Percentiles rank a stretch among this genome's conserved stretches.
Evolutionary conservation across 169 alveolate species (phyloP).

Genomic region (Plasmodium malariae): DNA sequence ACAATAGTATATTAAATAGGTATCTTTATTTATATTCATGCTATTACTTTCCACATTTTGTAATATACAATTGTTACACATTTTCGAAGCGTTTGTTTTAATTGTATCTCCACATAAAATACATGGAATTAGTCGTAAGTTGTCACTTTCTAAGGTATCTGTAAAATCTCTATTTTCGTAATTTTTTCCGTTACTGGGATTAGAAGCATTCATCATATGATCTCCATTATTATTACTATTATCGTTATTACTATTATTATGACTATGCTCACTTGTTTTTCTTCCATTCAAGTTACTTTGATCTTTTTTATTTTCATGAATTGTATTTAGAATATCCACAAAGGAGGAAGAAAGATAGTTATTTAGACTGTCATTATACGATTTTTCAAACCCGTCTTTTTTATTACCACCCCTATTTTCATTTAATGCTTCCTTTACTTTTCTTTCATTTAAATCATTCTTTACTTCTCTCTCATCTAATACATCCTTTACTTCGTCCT

Average conservation of each 20-base stretch:
- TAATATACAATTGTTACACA: conserved; percentile 94
- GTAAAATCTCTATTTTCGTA: conserved; percentile 16
- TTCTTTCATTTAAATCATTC: not conserved
- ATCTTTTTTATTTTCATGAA: conserved; percentile 17
- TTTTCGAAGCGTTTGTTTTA: conserved; percentile 90
- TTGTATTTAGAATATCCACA: conserved; percentile 57
- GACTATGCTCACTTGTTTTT: not conserved
- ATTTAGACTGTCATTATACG: conserved; percentile 57
- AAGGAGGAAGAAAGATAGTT: conserved; percentile 60
- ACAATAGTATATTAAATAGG: conserved; percentile 87
- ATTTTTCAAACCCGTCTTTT: conserved; percentile 28
- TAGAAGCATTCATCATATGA: too few species aligned
- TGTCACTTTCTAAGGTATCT: not conserved
- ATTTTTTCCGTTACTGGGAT: conserved; percentile 7
- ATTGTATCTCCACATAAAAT: conserved; percentile 94
- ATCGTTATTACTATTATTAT: not conserved
- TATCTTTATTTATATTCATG: conserved; percentile 67
- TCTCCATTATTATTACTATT: not conserved
- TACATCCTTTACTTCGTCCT: not conserved
- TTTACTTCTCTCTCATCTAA: not conserved
- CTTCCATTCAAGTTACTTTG: not conserved
- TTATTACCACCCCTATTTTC: not conserved
- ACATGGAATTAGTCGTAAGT: conserved; percentile 80
- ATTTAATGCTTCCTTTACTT: not conserved
- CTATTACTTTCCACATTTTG: conserved; percentile 88